A percentile compares a stretch with the other conserved stretches of the same genome.
phyloP scores from a whole-genome alignment of 257 asterid species.

The Euphrasia confusa region DNA sequence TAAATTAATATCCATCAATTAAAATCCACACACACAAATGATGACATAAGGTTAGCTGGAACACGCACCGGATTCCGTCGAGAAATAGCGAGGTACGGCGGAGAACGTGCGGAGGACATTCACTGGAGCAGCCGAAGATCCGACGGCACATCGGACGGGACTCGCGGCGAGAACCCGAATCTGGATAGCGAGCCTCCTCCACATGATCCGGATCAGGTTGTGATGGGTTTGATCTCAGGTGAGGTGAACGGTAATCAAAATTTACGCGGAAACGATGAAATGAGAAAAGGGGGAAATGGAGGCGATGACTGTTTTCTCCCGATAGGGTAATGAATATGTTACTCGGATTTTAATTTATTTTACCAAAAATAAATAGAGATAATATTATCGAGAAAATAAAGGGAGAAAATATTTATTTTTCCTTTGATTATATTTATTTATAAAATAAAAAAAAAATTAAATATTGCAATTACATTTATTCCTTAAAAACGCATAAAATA shows the following conservation, averaged over 20 bases:
- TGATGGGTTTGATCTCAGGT: conserved; percentile 22
- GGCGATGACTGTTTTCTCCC: background rate
- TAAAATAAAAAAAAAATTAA: too few relatives aligned
- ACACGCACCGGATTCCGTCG: conserved; percentile 34
- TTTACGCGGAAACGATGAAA: background rate
- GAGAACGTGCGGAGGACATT: conserved; percentile 24
- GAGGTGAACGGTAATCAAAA: background rate
- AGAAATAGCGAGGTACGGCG: conserved; percentile 30
- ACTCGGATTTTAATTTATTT: background rate
- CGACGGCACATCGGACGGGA: conserved; percentile 21
- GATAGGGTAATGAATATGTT: too few relatives aligned
- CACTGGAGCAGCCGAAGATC: conserved; percentile 23
- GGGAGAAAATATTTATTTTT: too few relatives aligned
- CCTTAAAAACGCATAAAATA: too few relatives aligned
- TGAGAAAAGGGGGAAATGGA: background rate
- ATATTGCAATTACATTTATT: too few relatives aligned
- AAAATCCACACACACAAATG: background rate
- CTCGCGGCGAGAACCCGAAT: conserved; percentile 33
- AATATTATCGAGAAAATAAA: too few relatives aligned
- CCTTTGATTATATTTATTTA: too few relatives aligned
- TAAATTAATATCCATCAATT: background rate
- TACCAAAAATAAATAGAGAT: too few relatives aligned
- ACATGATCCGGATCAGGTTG: conserved; percentile 32
- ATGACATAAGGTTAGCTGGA: conserved; percentile 18
- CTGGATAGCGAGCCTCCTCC: conserved; percentile 37